Evolutionary conservation across 192 early-diverging fungal genomes (phyloP).

Genomic region (Dissophora ornata): DNA sequence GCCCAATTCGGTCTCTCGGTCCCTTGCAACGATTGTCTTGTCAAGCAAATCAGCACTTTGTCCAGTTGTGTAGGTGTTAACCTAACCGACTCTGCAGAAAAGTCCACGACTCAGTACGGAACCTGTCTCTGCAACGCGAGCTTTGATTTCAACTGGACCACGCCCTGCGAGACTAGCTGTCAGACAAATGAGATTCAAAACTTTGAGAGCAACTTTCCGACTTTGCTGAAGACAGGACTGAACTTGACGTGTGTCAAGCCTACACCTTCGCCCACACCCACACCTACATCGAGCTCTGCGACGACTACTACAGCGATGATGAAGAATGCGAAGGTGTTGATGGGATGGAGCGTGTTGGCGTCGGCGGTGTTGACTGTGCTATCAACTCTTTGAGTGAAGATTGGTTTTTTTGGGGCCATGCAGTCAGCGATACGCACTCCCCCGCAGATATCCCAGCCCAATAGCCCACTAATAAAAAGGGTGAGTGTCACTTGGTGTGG

Average conservation of each 20-base stretch:
- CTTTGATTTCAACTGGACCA: constrained; percentile 44
- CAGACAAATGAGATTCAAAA: constrained; percentile 26
- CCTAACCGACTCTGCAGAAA: constrained; percentile 11
- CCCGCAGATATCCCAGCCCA: too few species aligned
- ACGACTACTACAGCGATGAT: not conserved
- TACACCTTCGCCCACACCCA: constrained; percentile 22
- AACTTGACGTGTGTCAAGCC: constrained; percentile 45
- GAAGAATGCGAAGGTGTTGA: not conserved
- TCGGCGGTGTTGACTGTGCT: constrained; percentile 3
- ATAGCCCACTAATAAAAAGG: too few species aligned
- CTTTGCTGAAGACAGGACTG: constrained; percentile 15
- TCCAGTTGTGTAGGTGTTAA: constrained; percentile 31
- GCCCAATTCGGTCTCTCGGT: constrained; percentile 40
- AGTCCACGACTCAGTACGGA: constrained; percentile 10
- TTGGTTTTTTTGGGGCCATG: too few species aligned
- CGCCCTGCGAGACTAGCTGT: constrained; percentile 28
- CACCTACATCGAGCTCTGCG: constrained; percentile 3
- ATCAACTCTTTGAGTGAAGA: not conserved
- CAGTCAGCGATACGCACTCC: too few species aligned
- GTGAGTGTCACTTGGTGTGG: too few species aligned
- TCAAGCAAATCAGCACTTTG: constrained; percentile 5
- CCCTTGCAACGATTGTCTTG: constrained; percentile 39
- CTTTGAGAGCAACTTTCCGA: constrained; percentile 21
- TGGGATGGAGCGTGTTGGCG: constrained; percentile 14
- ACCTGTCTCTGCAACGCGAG: constrained; percentile 40